Conservation (phyloP, 148 eudicot genomes). For the Tetragonia tetragonoides region DNA sequence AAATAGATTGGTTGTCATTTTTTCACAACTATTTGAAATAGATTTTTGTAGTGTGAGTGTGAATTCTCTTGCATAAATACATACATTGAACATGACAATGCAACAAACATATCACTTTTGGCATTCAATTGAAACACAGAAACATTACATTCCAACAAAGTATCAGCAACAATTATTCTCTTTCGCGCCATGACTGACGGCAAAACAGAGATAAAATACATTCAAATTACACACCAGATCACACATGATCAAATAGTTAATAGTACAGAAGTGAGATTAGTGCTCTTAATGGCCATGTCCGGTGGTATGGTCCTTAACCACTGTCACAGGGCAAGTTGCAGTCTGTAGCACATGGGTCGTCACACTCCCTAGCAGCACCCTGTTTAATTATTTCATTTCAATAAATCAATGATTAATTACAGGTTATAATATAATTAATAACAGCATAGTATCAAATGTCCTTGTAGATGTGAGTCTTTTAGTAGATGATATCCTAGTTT, state of each 20-base stretch:
- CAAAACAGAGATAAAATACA: not conserved
- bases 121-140: not conserved
- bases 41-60: too few relatives aligned
- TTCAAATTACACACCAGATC: not conserved
- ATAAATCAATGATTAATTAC: not conserved
- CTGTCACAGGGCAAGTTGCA: conserved; percentile 44
- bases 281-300: not conserved
- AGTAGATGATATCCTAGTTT: too few relatives aligned
- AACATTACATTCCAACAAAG: not conserved
- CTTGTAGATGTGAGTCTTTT: too few relatives aligned
- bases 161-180: not conserved
- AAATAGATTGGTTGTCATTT: too few relatives aligned
- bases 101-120: not conserved
- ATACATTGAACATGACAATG: too few relatives aligned
- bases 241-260: too few relatives aligned
- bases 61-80: too few relatives aligned
- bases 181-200: not conserved
- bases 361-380: conserved; percentile 47
- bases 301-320: conserved; percentile 32
- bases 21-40: too few relatives aligned
- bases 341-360: conserved; percentile 43
- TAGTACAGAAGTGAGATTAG: not conserved
- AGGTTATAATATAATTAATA: not conserved
- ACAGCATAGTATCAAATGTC: too few relatives aligned
- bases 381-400: conserved; percentile 7